Evolutionary conservation across 768 basidiomycete genomes (phyloP), one percentile per base, ranked within the genome.

Genomic region (Daedalea quercina): DNA sequence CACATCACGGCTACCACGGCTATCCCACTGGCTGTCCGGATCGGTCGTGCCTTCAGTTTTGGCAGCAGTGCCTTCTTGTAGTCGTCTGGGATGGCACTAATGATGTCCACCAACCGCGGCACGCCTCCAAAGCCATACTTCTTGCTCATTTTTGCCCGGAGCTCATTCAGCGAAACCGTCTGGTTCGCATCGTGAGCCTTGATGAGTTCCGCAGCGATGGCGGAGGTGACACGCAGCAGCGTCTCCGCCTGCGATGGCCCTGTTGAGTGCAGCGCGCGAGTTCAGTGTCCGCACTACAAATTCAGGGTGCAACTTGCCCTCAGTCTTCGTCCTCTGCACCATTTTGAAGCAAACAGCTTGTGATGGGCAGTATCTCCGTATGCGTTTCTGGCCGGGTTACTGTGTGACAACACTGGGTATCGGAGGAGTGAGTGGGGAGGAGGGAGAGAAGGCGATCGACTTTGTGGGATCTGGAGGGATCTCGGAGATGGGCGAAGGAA

Each of bases 1-100:
- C 94, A 95, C 96, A 99, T 99, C n/a, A 99, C 95, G 9, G 96
- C 96, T 13, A 99, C 96, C 22, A 98, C 95, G 15, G 95, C 96
- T 54, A 98, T 94, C 93, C 96, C 95, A 69, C 93, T 95, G 8
- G 96, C 96, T 3, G 95, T 98, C 57, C 96, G 75, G 50, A 99
- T 93, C 19, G 96, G 96, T 58, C 96, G 81, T 19, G 96, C 95
- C 59, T 84, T 87, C 54, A 99, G 72, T 67, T 87, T 93, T 1
- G 94, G 93, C 50, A 97, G 68, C 20, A 99, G 69, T 6, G 87
- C 87, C 60, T 92, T 92, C 70, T 94, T 94, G 73, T 94, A 93
- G 50, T 96, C 94, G 67, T 97, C 94, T 17, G 96, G 96, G 47
- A 98, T 95, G 34, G 96, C 96, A 57, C 92, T 91, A 69, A 99